These are phyloP conservation scores for Diaporthe sp. DNA, from an alignment of 2,329 filamentous ascomycete genomes.

Conservation along the genomic window DNA sequence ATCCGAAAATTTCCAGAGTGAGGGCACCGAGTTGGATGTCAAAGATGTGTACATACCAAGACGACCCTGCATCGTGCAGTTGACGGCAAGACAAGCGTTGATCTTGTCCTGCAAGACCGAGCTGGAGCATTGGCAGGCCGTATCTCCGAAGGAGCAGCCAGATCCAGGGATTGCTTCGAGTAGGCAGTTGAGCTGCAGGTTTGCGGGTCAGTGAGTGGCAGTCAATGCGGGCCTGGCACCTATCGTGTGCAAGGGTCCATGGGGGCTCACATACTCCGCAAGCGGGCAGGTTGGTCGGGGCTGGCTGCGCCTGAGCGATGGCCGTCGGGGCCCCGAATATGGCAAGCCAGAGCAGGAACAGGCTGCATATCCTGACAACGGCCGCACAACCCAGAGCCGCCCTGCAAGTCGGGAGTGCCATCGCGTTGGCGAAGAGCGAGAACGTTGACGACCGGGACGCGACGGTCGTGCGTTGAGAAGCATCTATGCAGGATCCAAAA, in stretches of 20 bases:
- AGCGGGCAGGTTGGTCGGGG: conserved; percentile 8
- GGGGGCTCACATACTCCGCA: conserved; percentile 32
- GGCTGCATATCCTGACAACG: background rate
- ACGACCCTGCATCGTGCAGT: conserved; percentile 36
- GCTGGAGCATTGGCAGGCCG: conserved; percentile 32
- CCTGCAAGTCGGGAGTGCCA: background rate
- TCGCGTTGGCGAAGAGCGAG: background rate
- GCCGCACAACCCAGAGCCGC: conserved; percentile 11
- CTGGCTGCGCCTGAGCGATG: conserved; percentile 30
- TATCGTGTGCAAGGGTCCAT: background rate
- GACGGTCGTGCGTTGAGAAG: background rate
- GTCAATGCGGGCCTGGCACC: background rate
- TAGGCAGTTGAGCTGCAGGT: conserved; percentile 34
- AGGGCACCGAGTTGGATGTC: background rate
- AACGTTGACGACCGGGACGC: conserved; percentile 5
- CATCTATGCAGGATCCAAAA: conserved; percentile 12
- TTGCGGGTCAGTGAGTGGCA: conserved; percentile 2
- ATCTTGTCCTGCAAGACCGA: conserved; percentile 11
- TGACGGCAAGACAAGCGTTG: conserved; percentile 28
- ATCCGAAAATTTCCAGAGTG: background rate
- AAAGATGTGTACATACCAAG: conserved; percentile 29
- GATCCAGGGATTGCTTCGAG: conserved; percentile 26
- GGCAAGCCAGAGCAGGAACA: conserved; percentile 27
- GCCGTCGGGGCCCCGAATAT: conserved; percentile 5
- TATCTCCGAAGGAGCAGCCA: conserved; percentile 13